These are phyloP conservation scores for Talaromyces sp. DNA, from an alignment of 2,329 filamentous ascomycete species.

Conservation along the genomic window DNA sequence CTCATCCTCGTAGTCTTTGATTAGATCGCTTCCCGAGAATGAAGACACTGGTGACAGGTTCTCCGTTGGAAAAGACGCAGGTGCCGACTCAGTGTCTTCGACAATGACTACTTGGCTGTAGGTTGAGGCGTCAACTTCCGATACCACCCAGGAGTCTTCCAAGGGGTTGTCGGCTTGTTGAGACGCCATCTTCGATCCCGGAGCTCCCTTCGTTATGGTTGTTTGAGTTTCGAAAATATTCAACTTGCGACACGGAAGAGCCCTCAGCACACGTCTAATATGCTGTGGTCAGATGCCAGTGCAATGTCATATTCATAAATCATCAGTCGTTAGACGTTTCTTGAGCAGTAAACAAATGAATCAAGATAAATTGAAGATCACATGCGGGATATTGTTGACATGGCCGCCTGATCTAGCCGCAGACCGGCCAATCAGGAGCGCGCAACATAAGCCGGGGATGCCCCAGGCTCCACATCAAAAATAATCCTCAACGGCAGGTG, in stretches of 20 bases:
- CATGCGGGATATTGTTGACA: constrained; percentile 13
- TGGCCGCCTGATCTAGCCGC: constrained; percentile 11
- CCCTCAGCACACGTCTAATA: background rate
- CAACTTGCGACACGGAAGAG: background rate
- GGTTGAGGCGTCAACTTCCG: constrained; percentile 17
- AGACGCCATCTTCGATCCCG: constrained; percentile 1
- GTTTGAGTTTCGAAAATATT: background rate
- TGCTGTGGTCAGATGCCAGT: background rate
- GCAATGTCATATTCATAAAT: background rate
- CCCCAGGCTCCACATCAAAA: constrained; percentile 7
- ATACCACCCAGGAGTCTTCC: constrained; percentile 39
- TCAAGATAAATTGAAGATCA: constrained; percentile 2
- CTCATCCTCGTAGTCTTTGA: constrained; percentile 17
- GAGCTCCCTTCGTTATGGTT: background rate
- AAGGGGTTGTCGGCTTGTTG: constrained; percentile 22
- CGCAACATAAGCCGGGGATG: background rate
- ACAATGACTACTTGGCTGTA: constrained; percentile 14
- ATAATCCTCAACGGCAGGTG: background rate
- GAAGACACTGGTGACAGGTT: constrained; percentile 12
- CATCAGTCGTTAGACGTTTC: background rate
- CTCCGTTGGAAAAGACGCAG: background rate
- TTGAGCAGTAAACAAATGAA: background rate
- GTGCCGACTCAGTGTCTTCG: background rate
- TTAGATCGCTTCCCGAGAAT: constrained; percentile 13
- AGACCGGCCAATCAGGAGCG: background rate